These are phyloP conservation scores for Podospora anserina DNA, from an alignment of 495 filamentous ascomycete genomes.

Conservation along the genomic window DNA sequence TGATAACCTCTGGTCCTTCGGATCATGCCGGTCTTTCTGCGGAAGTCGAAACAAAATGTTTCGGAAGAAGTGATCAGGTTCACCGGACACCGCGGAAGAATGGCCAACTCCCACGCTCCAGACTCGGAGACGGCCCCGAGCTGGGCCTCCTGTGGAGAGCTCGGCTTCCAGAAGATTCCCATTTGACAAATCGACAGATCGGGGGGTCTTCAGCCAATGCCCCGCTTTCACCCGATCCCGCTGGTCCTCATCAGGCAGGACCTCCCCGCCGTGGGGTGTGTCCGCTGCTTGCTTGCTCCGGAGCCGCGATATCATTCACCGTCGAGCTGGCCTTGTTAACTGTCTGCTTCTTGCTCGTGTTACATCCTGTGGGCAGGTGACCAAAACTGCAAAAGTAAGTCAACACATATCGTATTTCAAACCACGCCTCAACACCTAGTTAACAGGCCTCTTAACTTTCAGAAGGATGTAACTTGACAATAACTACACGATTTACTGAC, in stretches of 20 bases:
- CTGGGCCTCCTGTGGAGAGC: not conserved
- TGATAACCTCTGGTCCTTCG: not conserved
- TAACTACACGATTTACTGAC: too few relatives aligned
- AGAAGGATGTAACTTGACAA: too few relatives aligned
- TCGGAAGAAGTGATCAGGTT: not conserved
- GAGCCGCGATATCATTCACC: not conserved
- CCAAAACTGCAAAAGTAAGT: too few relatives aligned
- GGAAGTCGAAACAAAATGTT: not conserved
- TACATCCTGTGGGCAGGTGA: not conserved
- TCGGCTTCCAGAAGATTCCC: slow-evolving; percentile 19
- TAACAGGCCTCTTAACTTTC: too few relatives aligned
- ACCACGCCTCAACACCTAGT: too few relatives aligned
- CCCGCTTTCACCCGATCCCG: slow-evolving; percentile 8
- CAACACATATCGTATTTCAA: too few relatives aligned
- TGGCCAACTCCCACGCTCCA: not conserved
- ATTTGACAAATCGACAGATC: slow-evolving; percentile 17
- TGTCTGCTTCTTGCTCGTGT: not conserved
- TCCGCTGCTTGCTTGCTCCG: slow-evolving; percentile 5
- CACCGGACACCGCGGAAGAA: not conserved
- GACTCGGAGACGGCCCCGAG: not conserved
- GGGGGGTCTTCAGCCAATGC: not conserved
- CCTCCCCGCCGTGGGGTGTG: slow-evolving; percentile 6
- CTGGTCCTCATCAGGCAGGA: not conserved
- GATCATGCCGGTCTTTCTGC: not conserved
- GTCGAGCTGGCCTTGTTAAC: not conserved